Conservation (phyloP, 345 rosid genomes). For the Euphorbia tirucalli region DNA sequence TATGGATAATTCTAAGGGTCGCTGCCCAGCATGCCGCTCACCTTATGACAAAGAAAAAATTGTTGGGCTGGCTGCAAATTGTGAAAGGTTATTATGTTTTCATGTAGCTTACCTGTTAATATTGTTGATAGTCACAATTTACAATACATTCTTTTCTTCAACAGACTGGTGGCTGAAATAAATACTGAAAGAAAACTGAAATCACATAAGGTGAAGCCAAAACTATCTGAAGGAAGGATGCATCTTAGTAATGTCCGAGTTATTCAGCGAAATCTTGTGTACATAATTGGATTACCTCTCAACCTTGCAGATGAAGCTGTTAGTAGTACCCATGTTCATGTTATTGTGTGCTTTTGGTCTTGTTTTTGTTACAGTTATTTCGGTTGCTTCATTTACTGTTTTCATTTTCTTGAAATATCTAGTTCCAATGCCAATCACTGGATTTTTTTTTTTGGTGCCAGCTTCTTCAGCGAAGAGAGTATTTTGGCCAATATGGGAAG, state of each 20-base stretch:
- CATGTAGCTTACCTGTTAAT: neutral
- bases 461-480: constrained; percentile 77
- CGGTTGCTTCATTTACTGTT: neutral
- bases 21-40: constrained; percentile 91
- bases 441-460: constrained; percentile 25
- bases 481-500: constrained; percentile 91
- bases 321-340: constrained; percentile 24
- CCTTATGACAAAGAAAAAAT: constrained; percentile 88
- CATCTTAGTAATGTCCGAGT: constrained; percentile 78
- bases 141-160: neutral
- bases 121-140: neutral
- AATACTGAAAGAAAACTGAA: constrained; percentile 60
- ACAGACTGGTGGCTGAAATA: constrained; percentile 66
- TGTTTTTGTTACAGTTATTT: neutral
- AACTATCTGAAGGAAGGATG: constrained; percentile 70
- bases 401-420: neutral
- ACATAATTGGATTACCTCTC: constrained; percentile 88
- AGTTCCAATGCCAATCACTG: neutral
- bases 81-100: constrained; percentile 57
- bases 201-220: constrained; percentile 62
- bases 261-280: constrained; percentile 81
- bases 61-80: constrained; percentile 70
- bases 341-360: neutral
- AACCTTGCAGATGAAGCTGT: constrained; percentile 76
- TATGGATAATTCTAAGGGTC: constrained; percentile 80